A percentile compares a stretch with the other conserved stretches of the same genome.
Evolutionary conservation across 257 asterid genomes (phyloP).

Genomic region (Thymus mandschuricus): DNA sequence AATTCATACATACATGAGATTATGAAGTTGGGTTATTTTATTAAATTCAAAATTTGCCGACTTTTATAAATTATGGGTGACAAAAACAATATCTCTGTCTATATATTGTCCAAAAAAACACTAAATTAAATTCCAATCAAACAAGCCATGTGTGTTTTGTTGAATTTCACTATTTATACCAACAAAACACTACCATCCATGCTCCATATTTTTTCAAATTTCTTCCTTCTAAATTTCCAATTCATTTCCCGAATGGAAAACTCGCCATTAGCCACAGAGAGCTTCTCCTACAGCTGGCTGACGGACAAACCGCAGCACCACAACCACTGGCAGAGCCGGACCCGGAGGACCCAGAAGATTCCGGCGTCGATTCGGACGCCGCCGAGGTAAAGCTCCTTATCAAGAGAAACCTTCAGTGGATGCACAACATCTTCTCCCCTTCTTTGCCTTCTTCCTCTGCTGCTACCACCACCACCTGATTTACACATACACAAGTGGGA

Average conservation of each 20-base stretch:
- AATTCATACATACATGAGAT: no score
- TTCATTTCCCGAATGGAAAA: slow-evolving; percentile 43
- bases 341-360: no score
- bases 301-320: slow-evolving; percentile 24
- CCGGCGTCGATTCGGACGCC: no score
- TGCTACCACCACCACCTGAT: slow-evolving; percentile 54
- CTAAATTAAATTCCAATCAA: not conserved
- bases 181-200: not conserved
- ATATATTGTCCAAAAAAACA: not conserved
- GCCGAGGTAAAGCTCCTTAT: slow-evolving; percentile 52
- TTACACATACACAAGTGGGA: no score
- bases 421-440: slow-evolving; percentile 60
- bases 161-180: slow-evolving; percentile 10
- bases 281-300: slow-evolving; percentile 67
- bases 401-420: slow-evolving; percentile 55
- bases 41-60: slow-evolving; percentile 1
- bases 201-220: not conserved
- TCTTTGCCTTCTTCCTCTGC: slow-evolving; percentile 59
- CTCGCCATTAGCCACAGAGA: slow-evolving; percentile 50
- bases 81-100: not conserved
- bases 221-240: not conserved
- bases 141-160: slow-evolving; percentile 41
- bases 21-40: not conserved
- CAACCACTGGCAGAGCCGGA: no score
- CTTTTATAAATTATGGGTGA: no score